Percentiles rank a stretch among this genome's conserved stretches.
These are phyloP conservation scores for Lachancea nothofagi DNA, from an alignment of 805 yeast genomes.

Conservation along the genomic window DNA sequence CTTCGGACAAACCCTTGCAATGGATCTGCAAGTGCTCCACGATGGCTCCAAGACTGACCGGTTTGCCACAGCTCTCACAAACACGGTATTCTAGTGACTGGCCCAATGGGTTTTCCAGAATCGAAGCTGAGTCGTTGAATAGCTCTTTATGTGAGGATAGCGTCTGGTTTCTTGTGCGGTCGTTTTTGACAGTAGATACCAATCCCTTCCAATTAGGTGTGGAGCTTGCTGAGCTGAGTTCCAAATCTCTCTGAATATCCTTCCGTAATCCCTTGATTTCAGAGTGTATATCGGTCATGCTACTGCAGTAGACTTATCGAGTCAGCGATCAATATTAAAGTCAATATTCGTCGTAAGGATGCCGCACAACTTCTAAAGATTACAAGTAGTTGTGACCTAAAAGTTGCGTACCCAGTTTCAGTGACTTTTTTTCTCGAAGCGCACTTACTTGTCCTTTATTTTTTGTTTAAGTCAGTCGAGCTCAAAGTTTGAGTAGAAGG, in stretches of 20 bases:
- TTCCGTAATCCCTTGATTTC: slow-evolving; percentile 12
- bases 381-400: too few relatives aligned
- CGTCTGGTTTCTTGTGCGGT: slow-evolving; percentile 3
- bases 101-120: slow-evolving; percentile 21
- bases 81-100: slow-evolving; percentile 23
- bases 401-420: too few relatives aligned
- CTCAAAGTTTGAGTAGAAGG: too few relatives aligned
- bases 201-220: slow-evolving; percentile 23
- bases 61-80: slow-evolving; percentile 32
- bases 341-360: too few relatives aligned
- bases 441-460: too few relatives aligned
- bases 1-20: slow-evolving; percentile 15
- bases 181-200: slow-evolving; percentile 16
- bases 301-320: too few relatives aligned
- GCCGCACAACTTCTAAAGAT: too few relatives aligned
- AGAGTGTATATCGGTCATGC: slow-evolving; percentile 17
- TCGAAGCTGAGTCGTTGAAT: slow-evolving; percentile 23
- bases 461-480: too few relatives aligned
- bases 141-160: slow-evolving; percentile 7
- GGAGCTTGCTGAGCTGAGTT: neutral
- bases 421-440: too few relatives aligned
- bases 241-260: slow-evolving; percentile 10
- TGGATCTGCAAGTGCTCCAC: slow-evolving; percentile 29
- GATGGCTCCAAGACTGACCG: slow-evolving; percentile 23
- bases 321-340: too few relatives aligned